Evolutionary conservation across 306 rosid genomes (phyloP).

Genomic region (Rosa multiflora): DNA sequence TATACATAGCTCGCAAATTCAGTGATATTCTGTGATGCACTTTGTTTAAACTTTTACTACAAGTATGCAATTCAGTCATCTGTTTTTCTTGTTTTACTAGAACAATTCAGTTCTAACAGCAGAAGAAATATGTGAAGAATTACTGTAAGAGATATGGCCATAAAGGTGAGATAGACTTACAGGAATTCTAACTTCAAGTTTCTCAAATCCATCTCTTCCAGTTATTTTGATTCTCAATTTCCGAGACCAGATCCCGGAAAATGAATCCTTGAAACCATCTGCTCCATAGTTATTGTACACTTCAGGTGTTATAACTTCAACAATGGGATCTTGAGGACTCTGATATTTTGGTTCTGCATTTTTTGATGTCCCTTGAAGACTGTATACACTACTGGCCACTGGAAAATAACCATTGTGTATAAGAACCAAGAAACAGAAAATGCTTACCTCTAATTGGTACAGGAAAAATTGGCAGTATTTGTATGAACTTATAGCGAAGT

Average conservation of each 20-base stretch:
- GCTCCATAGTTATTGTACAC: conserved; percentile 58
- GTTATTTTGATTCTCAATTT: conserved; percentile 78
- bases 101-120: background rate
- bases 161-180: conserved; percentile 55
- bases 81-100: background rate
- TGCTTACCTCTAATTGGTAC: background rate
- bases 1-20: background rate
- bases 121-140: background rate
- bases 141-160: background rate
- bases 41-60: background rate
- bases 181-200: conserved; percentile 81
- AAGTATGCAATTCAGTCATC: background rate
- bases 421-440: conserved; percentile 35
- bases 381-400: conserved; percentile 67
- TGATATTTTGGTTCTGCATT: conserved; percentile 61
- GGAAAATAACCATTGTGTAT: conserved; percentile 57
- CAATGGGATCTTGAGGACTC: conserved; percentile 68
- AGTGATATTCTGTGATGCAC: background rate
- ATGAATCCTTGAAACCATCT: conserved; percentile 64
- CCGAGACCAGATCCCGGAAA: conserved; percentile 86
- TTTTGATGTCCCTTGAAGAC: conserved; percentile 58
- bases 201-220: conserved; percentile 91
- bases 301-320: conserved; percentile 94
- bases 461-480: background rate
- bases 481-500: background rate